phyloP scores from a whole-genome alignment of 371 early-diverging fungal species.

The Mucor piriformis region DNA sequence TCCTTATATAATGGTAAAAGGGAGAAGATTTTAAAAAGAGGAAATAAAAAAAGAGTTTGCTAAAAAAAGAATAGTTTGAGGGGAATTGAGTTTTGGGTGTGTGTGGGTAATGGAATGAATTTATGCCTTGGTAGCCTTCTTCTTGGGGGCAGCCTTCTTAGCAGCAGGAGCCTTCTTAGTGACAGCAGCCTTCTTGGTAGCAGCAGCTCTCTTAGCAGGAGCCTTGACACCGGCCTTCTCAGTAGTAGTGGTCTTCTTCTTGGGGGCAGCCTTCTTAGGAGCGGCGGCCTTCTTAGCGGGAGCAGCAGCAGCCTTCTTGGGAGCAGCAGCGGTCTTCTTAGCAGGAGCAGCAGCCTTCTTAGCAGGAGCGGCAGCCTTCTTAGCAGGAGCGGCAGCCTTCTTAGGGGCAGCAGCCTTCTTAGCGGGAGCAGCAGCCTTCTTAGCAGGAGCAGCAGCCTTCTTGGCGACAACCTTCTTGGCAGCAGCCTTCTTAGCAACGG shows the following conservation, averaged over 20 bases:
- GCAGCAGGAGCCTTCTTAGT: conserved; percentile 25
- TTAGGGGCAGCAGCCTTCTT: conserved; percentile 29
- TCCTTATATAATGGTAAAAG: conserved; percentile 5
- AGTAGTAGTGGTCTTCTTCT: conserved; percentile 56
- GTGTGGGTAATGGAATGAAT: not conserved
- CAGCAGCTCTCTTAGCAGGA: conserved; percentile 30
- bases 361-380: conserved; percentile 33
- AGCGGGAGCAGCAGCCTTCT: conserved; percentile 27
- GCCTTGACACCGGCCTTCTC: conserved; percentile 37
- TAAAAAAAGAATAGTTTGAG: no score
- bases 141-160: conserved; percentile 58
- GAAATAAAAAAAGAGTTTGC: not conserved
- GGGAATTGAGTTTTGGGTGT: not conserved
- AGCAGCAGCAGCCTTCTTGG: conserved; percentile 20
- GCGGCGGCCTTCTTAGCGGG: conserved; percentile 22
- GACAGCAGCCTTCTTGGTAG: conserved; percentile 27
- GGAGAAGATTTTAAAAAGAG: conserved; percentile 7
- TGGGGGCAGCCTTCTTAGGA: conserved; percentile 52
- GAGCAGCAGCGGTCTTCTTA: conserved; percentile 45
- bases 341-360: conserved; percentile 51
- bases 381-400: conserved; percentile 24
- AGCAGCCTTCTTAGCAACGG: conserved; percentile 48
- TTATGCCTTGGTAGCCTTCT: conserved; percentile 49
- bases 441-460: conserved; percentile 37
- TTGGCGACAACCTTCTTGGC: conserved; percentile 40